A percentile compares a stretch with the other conserved stretches of the same genome.
phyloP scores from a whole-genome alignment of 306 rosid genomes.

The Abrus precatorius region DNA sequence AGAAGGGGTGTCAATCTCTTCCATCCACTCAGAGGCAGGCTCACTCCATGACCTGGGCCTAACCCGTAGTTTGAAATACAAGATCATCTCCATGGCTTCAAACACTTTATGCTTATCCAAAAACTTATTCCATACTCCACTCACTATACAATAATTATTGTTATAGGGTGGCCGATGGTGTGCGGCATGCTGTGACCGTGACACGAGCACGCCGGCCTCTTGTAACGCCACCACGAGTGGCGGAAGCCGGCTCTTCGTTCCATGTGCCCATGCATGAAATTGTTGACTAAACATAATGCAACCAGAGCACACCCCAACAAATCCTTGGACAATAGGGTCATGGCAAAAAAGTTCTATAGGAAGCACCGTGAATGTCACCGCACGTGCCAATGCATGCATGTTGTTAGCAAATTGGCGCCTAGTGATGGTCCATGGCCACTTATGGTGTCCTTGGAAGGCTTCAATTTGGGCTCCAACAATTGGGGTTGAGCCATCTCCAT shows the following conservation, averaged over 20 bases:
- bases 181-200: conserved; percentile 71
- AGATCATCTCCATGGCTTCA: conserved; percentile 78
- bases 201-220: conserved; percentile 72
- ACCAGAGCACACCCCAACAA: conserved; percentile 69
- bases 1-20: conserved; percentile 60
- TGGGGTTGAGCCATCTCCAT: conserved; percentile 72
- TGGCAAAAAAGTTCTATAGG: conserved; percentile 67
- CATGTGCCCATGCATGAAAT: conserved; percentile 97
- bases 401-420: conserved; percentile 89
- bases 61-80: conserved; percentile 72
- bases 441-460: conserved; percentile 93
- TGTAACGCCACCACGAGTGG: conserved; percentile 69
- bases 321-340: conserved; percentile 65
- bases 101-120: conserved; percentile 72
- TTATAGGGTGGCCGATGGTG: conserved; percentile 87
- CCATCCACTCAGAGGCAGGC: conserved; percentile 77
- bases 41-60: conserved; percentile 90
- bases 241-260: conserved; percentile 80
- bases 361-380: conserved; percentile 66
- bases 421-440: conserved; percentile 90
- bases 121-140: conserved; percentile 87
- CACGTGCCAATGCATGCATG: conserved; percentile 74
- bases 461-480: conserved; percentile 81
- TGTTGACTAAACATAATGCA: conserved; percentile 98
- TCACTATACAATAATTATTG: conserved; percentile 90